phyloP scores from a whole-genome alignment of 2,329 filamentous ascomycete species.

The Fusarium continuum region DNA sequence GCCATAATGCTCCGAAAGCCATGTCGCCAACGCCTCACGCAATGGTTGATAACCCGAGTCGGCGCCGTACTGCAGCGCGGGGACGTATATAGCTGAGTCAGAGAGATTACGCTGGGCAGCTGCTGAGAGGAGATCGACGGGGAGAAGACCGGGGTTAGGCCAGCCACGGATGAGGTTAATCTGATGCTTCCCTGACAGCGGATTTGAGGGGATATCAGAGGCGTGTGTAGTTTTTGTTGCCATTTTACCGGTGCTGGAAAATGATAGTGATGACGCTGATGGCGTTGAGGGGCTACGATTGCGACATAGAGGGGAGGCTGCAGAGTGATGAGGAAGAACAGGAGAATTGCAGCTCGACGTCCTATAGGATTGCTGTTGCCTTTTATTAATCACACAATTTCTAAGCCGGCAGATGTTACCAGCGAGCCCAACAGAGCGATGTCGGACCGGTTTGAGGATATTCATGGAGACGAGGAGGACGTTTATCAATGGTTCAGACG shows the following conservation, averaged over 20 bases:
- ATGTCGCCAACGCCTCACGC: constrained; percentile 72
- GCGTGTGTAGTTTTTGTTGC: constrained; percentile 16
- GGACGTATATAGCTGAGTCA: constrained; percentile 64
- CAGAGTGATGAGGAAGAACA: neutral
- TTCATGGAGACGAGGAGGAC: constrained; percentile 20
- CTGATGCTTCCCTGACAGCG: constrained; percentile 47
- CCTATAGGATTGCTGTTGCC: neutral
- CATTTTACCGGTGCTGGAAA: neutral
- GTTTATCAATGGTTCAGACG: constrained; percentile 1
- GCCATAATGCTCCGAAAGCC: constrained; percentile 72
- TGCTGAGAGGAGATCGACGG: constrained; percentile 66
- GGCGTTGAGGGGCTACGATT: constrained; percentile 15
- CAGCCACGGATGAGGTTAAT: constrained; percentile 76
- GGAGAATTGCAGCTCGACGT: neutral
- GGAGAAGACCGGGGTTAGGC: constrained; percentile 71
- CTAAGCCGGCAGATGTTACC: neutral
- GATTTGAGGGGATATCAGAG: constrained; percentile 32
- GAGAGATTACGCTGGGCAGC: constrained; percentile 70
- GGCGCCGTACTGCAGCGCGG: constrained; percentile 81
- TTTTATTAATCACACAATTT: neutral
- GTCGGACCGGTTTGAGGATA: constrained; percentile 27
- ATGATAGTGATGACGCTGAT: constrained; percentile 1
- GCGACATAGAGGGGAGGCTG: constrained; percentile 1
- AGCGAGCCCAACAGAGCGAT: constrained; percentile 30
- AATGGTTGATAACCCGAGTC: constrained; percentile 79